phyloP scores from a whole-genome alignment of 2,329 filamentous ascomycete genomes.

The Stachybotrys chartarum region DNA sequence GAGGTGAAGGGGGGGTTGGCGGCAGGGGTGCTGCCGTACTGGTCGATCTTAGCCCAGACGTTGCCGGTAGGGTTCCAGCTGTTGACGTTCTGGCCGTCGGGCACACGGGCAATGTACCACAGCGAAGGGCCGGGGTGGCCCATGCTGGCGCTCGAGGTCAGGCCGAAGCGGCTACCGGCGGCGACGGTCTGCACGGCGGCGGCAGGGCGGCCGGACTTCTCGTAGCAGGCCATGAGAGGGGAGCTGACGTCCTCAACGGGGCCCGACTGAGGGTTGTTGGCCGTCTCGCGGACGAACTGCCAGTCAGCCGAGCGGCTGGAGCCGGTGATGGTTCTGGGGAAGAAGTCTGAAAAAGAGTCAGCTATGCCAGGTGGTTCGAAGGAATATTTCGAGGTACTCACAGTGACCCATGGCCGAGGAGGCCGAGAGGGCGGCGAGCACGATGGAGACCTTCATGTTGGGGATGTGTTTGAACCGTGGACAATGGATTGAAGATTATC shows the following conservation, averaged over 20 bases:
- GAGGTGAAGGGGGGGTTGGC: background rate
- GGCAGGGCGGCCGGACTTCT: slow-evolving; percentile 10
- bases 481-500: background rate
- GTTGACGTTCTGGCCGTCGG: slow-evolving; percentile 21
- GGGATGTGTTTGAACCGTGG: background rate
- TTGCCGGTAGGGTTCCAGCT: slow-evolving; percentile 23
- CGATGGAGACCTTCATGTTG: background rate
- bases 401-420: background rate
- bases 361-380: background rate
- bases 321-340: slow-evolving; percentile 5
- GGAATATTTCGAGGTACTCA: background rate
- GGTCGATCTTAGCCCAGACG: slow-evolving; percentile 31
- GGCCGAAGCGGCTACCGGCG: slow-evolving; percentile 30
- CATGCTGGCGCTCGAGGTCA: slow-evolving; percentile 27
- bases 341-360: slow-evolving; percentile 4
- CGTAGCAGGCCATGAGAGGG: slow-evolving; percentile 25
- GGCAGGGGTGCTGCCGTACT: slow-evolving; percentile 11
- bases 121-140: slow-evolving; percentile 30
- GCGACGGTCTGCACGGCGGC: slow-evolving; percentile 20
- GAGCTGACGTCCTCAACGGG: slow-evolving; percentile 21
- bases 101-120: slow-evolving; percentile 29
- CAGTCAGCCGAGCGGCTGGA: slow-evolving; percentile 14
- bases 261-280: slow-evolving; percentile 24
- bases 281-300: slow-evolving; percentile 22
- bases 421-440: background rate